Percentiles rank a stretch among this genome's conserved stretches.
Evolutionary conservation across 2,329 filamentous ascomycete species (phyloP).

Genomic region (Orbilia blumenaviensis): DNA sequence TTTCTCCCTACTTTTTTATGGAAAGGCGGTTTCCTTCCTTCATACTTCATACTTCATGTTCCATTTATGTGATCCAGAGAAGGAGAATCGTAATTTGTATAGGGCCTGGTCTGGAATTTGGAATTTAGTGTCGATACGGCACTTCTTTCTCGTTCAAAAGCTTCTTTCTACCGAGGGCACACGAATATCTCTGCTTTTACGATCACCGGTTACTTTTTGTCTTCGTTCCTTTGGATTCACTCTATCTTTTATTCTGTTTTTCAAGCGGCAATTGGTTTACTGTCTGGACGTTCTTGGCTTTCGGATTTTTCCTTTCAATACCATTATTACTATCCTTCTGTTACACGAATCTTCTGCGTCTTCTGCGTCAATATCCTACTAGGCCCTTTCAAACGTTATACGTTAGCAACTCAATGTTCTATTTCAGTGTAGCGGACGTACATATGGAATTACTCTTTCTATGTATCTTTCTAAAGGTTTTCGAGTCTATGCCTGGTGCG

Average conservation of each 20-base stretch:
- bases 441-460: not conserved
- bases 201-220: not conserved
- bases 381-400: not conserved
- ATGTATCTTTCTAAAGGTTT: not conserved
- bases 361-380: not conserved
- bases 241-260: not conserved
- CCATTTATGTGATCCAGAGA: not conserved
- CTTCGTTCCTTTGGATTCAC: not conserved
- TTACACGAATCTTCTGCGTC: not conserved
- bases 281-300: not conserved
- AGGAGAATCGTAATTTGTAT: not conserved
- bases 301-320: not conserved
- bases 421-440: not conserved
- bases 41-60: not conserved
- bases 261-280: not conserved
- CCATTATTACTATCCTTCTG: not conserved
- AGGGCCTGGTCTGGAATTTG: not conserved
- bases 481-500: not conserved
- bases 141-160: constrained; percentile 11
- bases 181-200: not conserved
- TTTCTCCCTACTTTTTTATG: not conserved
- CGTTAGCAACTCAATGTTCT: not conserved
- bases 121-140: not conserved
- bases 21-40: not conserved
- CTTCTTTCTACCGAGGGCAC: not conserved